Evolutionary conservation across 495 filamentous ascomycete genomes (phyloP).

Genomic region (Podospora anserina): DNA sequence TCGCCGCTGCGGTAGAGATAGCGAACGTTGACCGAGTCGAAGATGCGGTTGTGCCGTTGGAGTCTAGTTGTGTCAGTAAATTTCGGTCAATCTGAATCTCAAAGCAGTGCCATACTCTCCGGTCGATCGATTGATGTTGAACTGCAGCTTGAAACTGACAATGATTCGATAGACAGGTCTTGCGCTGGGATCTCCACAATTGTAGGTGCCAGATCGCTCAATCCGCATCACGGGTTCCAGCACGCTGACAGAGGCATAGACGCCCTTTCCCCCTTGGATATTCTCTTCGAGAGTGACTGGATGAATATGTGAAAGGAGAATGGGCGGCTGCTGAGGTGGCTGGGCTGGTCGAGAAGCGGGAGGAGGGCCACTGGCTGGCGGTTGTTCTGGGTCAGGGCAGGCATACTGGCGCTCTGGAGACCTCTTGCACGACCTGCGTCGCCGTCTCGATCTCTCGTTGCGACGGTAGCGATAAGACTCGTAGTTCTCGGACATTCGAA

Average conservation of each 20-base stretch:
- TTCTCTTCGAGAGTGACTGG: constrained; percentile 23
- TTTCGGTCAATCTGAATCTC: not conserved
- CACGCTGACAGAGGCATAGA: constrained; percentile 22
- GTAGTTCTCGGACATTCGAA: constrained; percentile 6
- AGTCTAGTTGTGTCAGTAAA: constrained; percentile 3
- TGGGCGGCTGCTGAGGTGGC: not conserved
- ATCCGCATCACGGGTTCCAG: constrained; percentile 28
- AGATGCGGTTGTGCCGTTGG: constrained; percentile 23
- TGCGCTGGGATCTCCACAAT: not conserved
- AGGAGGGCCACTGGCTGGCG: not conserved
- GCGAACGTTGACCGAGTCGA: constrained; percentile 25
- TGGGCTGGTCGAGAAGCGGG: not conserved
- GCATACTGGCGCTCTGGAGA: not conserved
- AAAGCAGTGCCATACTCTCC: constrained; percentile 6
- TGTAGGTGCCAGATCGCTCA: constrained; percentile 17
- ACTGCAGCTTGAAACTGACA: constrained; percentile 22
- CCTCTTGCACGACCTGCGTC: not conserved
- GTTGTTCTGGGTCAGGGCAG: not conserved
- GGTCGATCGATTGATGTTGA: constrained; percentile 16
- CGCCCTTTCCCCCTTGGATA: constrained; percentile 18
- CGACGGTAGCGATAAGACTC: constrained; percentile 1
- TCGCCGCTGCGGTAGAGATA: constrained; percentile 28
- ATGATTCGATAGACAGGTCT: constrained; percentile 23
- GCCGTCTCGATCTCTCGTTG: not conserved
- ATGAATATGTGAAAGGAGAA: constrained; percentile 21